Evolutionary conservation across 148 eudicot genomes (phyloP).

Genomic region (Rhododendron griersonianum): DNA sequence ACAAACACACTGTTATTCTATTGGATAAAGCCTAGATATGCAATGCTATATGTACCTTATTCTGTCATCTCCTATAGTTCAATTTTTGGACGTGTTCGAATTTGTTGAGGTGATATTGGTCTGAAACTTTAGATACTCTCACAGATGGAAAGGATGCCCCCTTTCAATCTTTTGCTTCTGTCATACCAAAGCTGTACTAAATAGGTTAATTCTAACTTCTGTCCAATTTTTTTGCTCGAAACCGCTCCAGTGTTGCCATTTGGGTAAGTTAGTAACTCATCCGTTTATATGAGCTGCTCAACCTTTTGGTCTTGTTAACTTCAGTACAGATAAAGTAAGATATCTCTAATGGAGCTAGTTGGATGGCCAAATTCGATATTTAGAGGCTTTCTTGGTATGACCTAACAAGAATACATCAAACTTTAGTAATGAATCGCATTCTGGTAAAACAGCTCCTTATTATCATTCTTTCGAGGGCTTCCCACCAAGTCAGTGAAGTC

Average conservation of each 20-base stretch:
- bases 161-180: background rate
- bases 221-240: background rate
- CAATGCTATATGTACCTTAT: background rate
- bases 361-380: background rate
- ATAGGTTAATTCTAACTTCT: background rate
- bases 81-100: background rate
- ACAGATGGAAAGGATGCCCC: background rate
- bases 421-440: background rate
- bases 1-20: background rate
- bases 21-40: background rate
- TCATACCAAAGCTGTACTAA: background rate
- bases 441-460: background rate
- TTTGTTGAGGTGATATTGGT: background rate
- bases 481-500: background rate
- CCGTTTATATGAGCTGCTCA: background rate
- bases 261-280: background rate
- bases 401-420: background rate
- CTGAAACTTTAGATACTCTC: background rate
- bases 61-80: background rate
- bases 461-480: background rate
- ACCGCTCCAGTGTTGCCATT: background rate
- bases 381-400: background rate
- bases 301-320: background rate
- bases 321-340: background rate
- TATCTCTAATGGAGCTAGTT: background rate